Percentiles rank a stretch among this genome's conserved stretches.
Conservation (phyloP, 768 basidiomycete species). For the Boletus bicolor region DNA sequence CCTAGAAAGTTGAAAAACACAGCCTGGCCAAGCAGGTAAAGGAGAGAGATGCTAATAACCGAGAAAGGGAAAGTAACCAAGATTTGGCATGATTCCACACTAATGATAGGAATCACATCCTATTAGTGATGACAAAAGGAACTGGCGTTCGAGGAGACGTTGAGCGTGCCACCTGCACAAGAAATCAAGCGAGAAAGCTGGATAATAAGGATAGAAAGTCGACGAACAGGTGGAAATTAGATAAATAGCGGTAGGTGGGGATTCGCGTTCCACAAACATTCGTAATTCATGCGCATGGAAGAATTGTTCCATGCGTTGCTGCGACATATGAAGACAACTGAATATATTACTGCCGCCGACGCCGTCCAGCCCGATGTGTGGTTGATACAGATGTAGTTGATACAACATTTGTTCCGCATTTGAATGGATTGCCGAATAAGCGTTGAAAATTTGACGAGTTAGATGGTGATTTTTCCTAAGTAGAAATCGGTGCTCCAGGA, state of each 20-base stretch:
- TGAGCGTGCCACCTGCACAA: constrained; percentile 12
- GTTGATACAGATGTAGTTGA: constrained; percentile 36
- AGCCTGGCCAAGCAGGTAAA: constrained; percentile 25
- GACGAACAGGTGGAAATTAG: constrained; percentile 13
- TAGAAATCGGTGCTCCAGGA: constrained; percentile 1
- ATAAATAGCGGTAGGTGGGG: constrained; percentile 18
- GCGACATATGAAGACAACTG: constrained; percentile 28
- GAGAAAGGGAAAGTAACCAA: constrained; percentile 9
- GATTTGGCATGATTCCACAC: constrained; percentile 3
- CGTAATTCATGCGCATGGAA: constrained; percentile 26
- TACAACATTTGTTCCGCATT: constrained; percentile 31
- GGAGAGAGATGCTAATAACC: neutral
- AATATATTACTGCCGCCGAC: constrained; percentile 29
- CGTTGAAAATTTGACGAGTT: constrained; percentile 14
- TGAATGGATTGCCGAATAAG: constrained; percentile 23
- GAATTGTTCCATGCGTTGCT: constrained; percentile 21
- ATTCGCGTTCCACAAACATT: constrained; percentile 22
- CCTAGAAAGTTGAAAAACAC: constrained; percentile 10
- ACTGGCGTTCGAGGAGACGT: constrained; percentile 4
- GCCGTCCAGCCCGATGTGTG: constrained; percentile 24
- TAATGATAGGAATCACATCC: constrained; percentile 4
- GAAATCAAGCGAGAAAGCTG: constrained; percentile 18
- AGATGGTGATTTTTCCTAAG: constrained; percentile 8
- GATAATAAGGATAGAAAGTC: constrained; percentile 30
- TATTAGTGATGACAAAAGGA: neutral